Evolutionary conservation across 441 rosid genomes (phyloP).

Genomic region (Pelargonium fulgidum): DNA sequence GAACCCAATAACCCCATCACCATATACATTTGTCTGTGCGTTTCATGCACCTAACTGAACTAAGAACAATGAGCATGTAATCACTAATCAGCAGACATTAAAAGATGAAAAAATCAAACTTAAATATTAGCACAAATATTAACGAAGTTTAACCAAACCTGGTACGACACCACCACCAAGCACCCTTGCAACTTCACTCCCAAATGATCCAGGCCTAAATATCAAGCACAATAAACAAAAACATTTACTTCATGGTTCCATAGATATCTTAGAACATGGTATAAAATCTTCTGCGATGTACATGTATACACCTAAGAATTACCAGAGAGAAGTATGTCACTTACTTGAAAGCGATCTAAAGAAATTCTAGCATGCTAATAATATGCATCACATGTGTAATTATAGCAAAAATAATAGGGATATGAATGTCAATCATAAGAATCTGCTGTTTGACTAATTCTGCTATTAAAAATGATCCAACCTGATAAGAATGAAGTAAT

Average conservation of each 20-base stretch:
- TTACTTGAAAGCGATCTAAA: not conserved
- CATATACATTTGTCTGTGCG: too few relatives aligned
- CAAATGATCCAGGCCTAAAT: constrained; percentile 64
- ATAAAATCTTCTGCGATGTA: not conserved
- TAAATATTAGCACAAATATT: not conserved
- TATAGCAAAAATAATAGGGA: not conserved
- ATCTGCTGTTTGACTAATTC: not conserved
- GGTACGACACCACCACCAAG: constrained; percentile 98
- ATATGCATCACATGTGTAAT: not conserved
- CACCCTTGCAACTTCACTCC: constrained; percentile 76
- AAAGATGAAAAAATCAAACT: not conserved
- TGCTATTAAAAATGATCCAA: not conserved
- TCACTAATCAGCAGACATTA: too few relatives aligned
- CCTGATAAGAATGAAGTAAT: not conserved
- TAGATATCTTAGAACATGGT: not conserved
- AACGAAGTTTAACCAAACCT: constrained; percentile 39
- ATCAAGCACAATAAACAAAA: constrained; percentile 21
- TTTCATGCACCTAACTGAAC: too few relatives aligned
- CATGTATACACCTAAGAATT: not conserved
- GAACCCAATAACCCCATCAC: too few relatives aligned
- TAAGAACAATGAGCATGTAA: too few relatives aligned
- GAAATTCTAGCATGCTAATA: not conserved
- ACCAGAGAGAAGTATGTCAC: not conserved
- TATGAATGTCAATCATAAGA: not conserved
- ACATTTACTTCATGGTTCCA: not conserved